Evolutionary conservation across 495 filamentous ascomycete genomes (phyloP).

Genomic region (Penicillium roqueforti): DNA sequence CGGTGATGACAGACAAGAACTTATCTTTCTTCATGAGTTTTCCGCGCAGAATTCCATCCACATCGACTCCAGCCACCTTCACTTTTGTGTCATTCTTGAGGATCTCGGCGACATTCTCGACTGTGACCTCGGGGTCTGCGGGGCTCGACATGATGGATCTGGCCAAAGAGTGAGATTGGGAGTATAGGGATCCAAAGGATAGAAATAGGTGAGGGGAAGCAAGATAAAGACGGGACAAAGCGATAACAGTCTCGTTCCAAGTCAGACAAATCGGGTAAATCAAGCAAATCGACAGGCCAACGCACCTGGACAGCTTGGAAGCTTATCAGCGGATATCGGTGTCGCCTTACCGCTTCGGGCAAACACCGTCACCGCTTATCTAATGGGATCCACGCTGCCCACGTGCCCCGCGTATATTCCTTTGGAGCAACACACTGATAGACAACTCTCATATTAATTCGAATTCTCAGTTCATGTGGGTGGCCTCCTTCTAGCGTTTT

Average conservation of each 20-base stretch:
- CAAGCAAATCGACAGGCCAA: not conserved
- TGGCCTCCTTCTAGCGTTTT: not conserved
- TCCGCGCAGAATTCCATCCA: conserved; percentile 85
- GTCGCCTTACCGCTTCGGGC: conserved; percentile 3
- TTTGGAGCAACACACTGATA: not conserved
- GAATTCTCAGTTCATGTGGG: not conserved
- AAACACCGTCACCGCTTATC: conserved; percentile 9
- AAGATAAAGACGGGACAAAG: not conserved
- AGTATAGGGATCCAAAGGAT: not conserved
- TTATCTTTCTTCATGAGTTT: conserved; percentile 96
- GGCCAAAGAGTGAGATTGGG: not conserved
- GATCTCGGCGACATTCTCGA: conserved; percentile 55
- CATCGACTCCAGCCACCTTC: conserved; percentile 88
- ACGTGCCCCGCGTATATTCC: conserved; percentile 24
- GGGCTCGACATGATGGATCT: conserved; percentile 15
- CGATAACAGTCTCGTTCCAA: not conserved
- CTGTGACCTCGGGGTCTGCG: conserved; percentile 42
- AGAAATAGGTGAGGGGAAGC: not conserved
- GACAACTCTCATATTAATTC: not conserved
- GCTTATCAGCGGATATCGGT: conserved; percentile 13
- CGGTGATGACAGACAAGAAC: conserved; percentile 76
- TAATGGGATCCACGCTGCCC: conserved; percentile 20
- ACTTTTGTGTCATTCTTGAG: conserved; percentile 75
- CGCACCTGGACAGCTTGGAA: conserved; percentile 1
- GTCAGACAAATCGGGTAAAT: not conserved